Base-by-base conservation (phyloP, 805 yeast species). In the Candida stauntonica region DNA sequence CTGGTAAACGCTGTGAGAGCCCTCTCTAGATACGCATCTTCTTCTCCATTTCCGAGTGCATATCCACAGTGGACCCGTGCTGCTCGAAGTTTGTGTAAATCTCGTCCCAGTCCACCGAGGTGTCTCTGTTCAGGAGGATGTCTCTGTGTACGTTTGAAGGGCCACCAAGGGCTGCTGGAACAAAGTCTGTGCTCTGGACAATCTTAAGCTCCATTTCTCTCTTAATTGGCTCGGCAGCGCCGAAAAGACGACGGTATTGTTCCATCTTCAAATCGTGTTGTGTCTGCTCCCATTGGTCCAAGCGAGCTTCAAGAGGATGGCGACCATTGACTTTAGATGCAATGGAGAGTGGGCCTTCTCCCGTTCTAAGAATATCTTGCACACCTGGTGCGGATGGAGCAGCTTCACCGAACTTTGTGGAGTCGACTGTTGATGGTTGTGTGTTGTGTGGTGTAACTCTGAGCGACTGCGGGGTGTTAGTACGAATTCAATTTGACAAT, bases 171-270 rank as follows among this genome's bases (percentile, higher is more conserved):
- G 71, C 60, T 23, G 63, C 55, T 6, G 96, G 96, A 45, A 70
- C 77, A 60, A 79, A 79, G 42, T 84, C 87, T 12, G 85, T 75
- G 34, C 71, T 67, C 32, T 77, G 75, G 3, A 91, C 82, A 18
- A 91, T 73, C 40, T 77, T 68, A 55, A 86, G 66, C 54, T 93
- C 99, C 96, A 93, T 88, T 23, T 81, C 78, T 55, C 97, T 74
- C 57, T 81, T 81, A 61, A 91, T 83, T 7, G 99, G 97, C 55
- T 86, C 98, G 9, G 93, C 96, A 33, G 91, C 78, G 13, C 99
- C 99, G 60, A 84, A 88, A 14, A 85, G 64, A 49, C 94, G 75
- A 58, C 95, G 76, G 62, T 85, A 81, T 43, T 77, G 77, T 58
- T 88, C 93, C 67, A 89, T 54, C 53, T 78, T 79, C 48, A 81